A percentile compares a stretch with the other conserved stretches of the same genome.
phyloP scores from a whole-genome alignment of 176 grass and related monocot genomes.

The Eleusine indica region DNA sequence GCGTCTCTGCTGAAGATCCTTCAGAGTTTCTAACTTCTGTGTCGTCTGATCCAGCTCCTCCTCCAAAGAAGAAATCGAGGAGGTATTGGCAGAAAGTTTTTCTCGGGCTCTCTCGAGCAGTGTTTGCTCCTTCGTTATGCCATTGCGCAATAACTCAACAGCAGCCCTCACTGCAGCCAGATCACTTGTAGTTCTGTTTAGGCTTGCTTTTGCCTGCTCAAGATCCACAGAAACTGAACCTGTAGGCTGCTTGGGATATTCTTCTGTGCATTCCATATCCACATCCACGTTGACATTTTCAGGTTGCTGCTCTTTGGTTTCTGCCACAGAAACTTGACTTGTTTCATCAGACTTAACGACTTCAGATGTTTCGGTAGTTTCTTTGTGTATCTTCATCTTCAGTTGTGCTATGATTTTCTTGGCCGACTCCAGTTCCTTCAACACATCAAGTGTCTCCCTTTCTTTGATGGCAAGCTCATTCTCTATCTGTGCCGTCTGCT shows the following conservation, averaged over 20 bases:
- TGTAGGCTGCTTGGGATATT: conserved; percentile 14
- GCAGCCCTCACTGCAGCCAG: conserved; percentile 56
- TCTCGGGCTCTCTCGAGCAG: conserved; percentile 59
- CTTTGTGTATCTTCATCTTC: conserved; percentile 72
- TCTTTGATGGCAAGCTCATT: conserved; percentile 80
- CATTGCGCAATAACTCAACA: conserved; percentile 54
- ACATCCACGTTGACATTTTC: conserved; percentile 28
- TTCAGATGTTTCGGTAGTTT: conserved; percentile 31
- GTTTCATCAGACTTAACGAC: background rate
- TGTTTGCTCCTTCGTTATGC: conserved; percentile 61
- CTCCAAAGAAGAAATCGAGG: conserved; percentile 63
- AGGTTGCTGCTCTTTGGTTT: conserved; percentile 44
- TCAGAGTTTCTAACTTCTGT: conserved; percentile 57
- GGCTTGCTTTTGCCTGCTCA: conserved; percentile 55
- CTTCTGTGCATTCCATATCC: conserved; percentile 23
- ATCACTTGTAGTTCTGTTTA: conserved; percentile 59
- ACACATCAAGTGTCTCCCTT: conserved; percentile 73
- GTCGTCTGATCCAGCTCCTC: conserved; percentile 60
- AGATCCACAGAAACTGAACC: conserved; percentile 49
- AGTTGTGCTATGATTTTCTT: conserved; percentile 74
- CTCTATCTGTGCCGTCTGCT: conserved; percentile 70
- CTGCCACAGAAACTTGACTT: conserved; percentile 1
- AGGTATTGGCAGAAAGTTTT: conserved; percentile 54
- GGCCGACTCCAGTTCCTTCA: conserved; percentile 81
- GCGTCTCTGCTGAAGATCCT: conserved; percentile 51